phyloP scores from a whole-genome alignment of 2,329 filamentous ascomycete genomes.

The Colletotrichum sp. region DNA sequence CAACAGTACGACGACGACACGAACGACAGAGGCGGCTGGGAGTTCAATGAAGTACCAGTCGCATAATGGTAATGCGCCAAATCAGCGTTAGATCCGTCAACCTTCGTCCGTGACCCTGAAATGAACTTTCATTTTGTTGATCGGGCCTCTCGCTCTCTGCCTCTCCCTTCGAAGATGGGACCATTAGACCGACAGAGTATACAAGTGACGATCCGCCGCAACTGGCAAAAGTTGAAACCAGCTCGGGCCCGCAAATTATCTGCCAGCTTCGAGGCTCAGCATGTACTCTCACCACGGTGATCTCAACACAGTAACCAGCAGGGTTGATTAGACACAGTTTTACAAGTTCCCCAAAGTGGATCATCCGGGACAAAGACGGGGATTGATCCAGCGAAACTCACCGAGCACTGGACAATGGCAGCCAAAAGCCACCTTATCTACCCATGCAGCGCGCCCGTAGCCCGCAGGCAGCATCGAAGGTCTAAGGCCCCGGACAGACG shows the following conservation, averaged over 20 bases:
- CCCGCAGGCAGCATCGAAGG: background rate
- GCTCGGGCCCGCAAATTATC: background rate
- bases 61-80: background rate
- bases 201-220: background rate
- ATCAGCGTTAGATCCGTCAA: background rate
- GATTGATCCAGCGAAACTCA: background rate
- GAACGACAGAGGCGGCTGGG: background rate
- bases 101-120: background rate
- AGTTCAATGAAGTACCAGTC: background rate
- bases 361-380: background rate
- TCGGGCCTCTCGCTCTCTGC: background rate
- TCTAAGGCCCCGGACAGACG: background rate
- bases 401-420: background rate
- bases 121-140: background rate
- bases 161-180: background rate
- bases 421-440: background rate
- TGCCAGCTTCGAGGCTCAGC: background rate
- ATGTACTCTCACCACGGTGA: background rate
- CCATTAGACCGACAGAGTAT: background rate
- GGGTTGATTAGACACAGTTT: background rate
- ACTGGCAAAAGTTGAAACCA: background rate
- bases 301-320: background rate
- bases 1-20: background rate
- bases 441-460: background rate
- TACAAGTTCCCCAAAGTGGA: background rate